Evolutionary conservation across 176 grass and related monocot genomes (phyloP).

Genomic region (Coix lacrymajobi): DNA sequence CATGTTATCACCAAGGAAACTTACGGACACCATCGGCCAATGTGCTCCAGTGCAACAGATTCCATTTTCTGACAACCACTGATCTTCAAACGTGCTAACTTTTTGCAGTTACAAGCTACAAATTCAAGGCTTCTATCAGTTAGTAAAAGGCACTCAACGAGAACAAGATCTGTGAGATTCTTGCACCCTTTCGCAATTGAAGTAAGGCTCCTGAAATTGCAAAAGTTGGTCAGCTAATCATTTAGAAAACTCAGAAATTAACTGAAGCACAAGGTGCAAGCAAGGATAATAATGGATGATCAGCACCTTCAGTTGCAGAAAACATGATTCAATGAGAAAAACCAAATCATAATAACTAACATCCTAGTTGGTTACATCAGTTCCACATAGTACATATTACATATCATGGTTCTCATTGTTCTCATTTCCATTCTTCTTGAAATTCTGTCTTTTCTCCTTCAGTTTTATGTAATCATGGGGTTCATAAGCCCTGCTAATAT

Average conservation of each 20-base stretch:
- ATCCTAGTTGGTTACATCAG: background rate
- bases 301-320: background rate
- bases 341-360: background rate
- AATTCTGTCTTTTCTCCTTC: background rate
- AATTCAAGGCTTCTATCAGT: constrained; percentile 86
- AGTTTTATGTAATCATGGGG: background rate
- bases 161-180: constrained; percentile 70
- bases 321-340: constrained; percentile 1
- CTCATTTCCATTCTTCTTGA: background rate
- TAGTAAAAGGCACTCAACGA: constrained; percentile 71
- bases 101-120: constrained; percentile 77
- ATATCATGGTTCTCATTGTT: background rate
- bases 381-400: background rate
- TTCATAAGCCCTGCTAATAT: background rate
- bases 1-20: constrained; percentile 26
- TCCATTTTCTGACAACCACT: constrained; percentile 86
- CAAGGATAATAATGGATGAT: background rate
- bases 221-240: constrained; percentile 18
- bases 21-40: constrained; percentile 91
- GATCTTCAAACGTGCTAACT: constrained; percentile 71
- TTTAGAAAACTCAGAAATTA: constrained; percentile 6
- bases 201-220: constrained; percentile 65
- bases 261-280: background rate
- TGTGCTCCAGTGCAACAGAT: constrained; percentile 64
- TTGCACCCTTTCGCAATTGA: constrained; percentile 84